Evolutionary conservation across 352 stramenopile species (phyloP), one percentile per base, ranked within the genome.

Genomic region (Phytophthora multivora): DNA sequence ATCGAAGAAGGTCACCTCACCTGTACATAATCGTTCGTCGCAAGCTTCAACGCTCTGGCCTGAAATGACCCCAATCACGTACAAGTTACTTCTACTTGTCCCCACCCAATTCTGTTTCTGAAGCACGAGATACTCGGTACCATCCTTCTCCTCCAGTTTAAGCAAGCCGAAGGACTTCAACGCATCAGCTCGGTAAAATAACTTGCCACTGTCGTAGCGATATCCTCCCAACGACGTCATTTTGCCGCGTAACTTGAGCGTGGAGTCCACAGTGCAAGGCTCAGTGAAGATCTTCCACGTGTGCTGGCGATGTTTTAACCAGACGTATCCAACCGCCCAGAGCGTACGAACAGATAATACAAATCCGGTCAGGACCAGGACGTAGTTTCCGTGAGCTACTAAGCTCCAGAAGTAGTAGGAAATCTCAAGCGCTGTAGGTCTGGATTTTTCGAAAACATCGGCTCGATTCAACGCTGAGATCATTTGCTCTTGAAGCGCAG

Each of bases 111-210:
- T 48, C 12, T 65, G 46, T 13, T 69, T 69, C 18, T 50, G 53
- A 3, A 65, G 43, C 6, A 65, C 47, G 4, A 74, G 61, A 36
- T 58, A 71, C 19, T 71, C 66, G 0, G 31, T 52, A 15, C 48
- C 55, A 12, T 57, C 46, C 18, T 60, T 59, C 12, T 61, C 50
- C 30, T 50, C 33, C 26, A 54, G 18, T 48, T 61, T 60, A 13
- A 75, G 26, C 39, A 75, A 12, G 0, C 66, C 66, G n/a, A 71
- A 53, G 0, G 66, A 12, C 51, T 74, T 74, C 23, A 71, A 31
- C 4, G 49, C 19, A 10, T 71, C 61, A 2, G 41, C 18, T 39
- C 33, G n/a, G 35, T 70, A 70, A 36, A 49, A 66, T 2, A 70
- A 26, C 30, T 49, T 63, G 4, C 31, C 49, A 10, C 47, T 51